Percentiles rank a stretch among this genome's conserved stretches.
Evolutionary conservation across 106 monocot genomes (phyloP).

Genomic region (Phalaenopsis equestris): DNA sequence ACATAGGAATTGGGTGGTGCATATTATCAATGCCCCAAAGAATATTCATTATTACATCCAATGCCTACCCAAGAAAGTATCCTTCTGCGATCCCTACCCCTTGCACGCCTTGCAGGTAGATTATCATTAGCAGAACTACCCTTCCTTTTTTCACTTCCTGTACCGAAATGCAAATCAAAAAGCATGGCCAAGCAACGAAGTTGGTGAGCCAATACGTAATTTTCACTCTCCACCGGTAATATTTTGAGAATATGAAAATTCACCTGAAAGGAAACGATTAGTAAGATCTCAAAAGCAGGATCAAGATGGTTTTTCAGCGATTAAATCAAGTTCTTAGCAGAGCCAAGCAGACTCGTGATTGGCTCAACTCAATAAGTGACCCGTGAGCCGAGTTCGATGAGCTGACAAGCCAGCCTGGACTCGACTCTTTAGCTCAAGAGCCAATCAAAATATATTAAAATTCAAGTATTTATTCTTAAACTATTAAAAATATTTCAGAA

Average conservation of each 20-base stretch:
- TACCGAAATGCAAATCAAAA: conserved; percentile 68
- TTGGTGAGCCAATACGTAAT: conserved; percentile 63
- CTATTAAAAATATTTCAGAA: no score
- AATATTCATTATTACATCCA: conserved; percentile 9
- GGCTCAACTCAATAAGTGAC: no score
- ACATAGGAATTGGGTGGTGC: no score
- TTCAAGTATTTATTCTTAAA: no score
- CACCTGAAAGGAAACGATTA: background rate
- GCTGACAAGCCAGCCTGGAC: no score
- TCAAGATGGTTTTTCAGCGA: no score
- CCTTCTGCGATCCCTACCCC: conserved; percentile 86
- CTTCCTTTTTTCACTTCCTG: conserved; percentile 20
- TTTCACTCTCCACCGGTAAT: conserved; percentile 42
- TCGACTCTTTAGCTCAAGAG: no score
- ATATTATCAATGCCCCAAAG: background rate
- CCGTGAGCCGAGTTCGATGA: no score
- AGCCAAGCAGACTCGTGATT: no score
- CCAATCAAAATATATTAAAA: no score
- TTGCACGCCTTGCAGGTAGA: conserved; percentile 43
- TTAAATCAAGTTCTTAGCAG: no score
- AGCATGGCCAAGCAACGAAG: conserved; percentile 70
- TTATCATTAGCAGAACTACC: conserved; percentile 36
- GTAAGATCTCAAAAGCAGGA: no score
- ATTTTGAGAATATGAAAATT: conserved; percentile 69
- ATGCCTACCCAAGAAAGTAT: conserved; percentile 60